A percentile compares a stretch with the other conserved stretches of the same genome.
Conservation (phyloP, 1,284 basidiomycete species). For the Sanguinoderma infundibulare region DNA sequence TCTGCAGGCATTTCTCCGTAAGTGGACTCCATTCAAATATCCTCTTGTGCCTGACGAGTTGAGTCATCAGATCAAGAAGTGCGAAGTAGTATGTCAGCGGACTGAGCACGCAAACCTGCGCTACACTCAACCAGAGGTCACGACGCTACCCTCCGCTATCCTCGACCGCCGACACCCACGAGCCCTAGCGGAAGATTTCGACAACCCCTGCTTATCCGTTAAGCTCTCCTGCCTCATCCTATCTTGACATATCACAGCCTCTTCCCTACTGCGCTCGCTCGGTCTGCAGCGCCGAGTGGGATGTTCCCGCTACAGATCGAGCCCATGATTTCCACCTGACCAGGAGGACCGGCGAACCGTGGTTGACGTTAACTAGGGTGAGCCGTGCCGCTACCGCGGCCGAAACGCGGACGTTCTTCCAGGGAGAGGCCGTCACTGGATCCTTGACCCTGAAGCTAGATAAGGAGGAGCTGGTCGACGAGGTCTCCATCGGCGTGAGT, state of each 20-base stretch:
- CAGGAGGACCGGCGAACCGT: slow-evolving; percentile 35
- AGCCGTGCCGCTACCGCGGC: slow-evolving; percentile 42
- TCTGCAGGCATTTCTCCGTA: no score
- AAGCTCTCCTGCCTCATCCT: not conserved
- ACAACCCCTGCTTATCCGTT: slow-evolving; percentile 6
- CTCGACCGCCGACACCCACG: not conserved
- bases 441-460: slow-evolving; percentile 48
- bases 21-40: not conserved
- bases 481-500: slow-evolving; percentile 46
- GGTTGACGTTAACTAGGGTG: slow-evolving; percentile 46
- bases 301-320: slow-evolving; percentile 17
- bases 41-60: not conserved
- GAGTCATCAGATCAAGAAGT: not conserved
- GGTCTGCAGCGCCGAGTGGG: slow-evolving; percentile 12
- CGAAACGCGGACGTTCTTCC: slow-evolving; percentile 44
- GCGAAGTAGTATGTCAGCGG: not conserved
- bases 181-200: not conserved
- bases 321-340: slow-evolving; percentile 25
- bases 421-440: slow-evolving; percentile 50
- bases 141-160: not conserved
- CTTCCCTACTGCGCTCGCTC: slow-evolving; percentile 25
- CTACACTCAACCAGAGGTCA: not conserved
- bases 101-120: not conserved
- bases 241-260: slow-evolving; percentile 10
- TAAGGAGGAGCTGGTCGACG: slow-evolving; percentile 48